Conservation (phyloP, 177 flowering plant species). For the Vitis hybrid region DNA sequence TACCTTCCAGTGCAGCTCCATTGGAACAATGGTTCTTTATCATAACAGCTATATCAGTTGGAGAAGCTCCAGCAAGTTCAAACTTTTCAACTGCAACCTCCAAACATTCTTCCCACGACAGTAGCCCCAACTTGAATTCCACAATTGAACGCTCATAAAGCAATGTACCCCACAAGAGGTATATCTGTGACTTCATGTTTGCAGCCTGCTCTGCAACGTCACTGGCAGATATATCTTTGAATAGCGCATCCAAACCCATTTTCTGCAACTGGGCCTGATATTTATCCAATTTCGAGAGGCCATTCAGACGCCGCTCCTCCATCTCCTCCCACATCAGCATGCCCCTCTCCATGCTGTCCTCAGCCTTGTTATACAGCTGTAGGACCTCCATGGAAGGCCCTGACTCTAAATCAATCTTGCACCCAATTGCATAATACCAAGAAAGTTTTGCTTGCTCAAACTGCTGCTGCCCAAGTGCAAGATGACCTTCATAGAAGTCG, state of each 20-base stretch:
- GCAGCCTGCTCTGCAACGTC: conserved; percentile 55
- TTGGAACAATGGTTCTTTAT: conserved; percentile 72
- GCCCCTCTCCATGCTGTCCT: conserved; percentile 71
- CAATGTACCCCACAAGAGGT: conserved; percentile 73
- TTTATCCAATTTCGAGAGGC: conserved; percentile 47
- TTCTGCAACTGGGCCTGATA: conserved; percentile 38
- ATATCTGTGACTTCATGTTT: conserved; percentile 78
- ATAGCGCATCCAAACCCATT: conserved; percentile 43
- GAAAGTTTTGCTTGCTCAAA: conserved; percentile 69
- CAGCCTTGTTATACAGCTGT: conserved; percentile 67
- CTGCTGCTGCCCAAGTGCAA: conserved; percentile 71
- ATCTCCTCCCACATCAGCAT: conserved; percentile 74
- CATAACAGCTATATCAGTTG: conserved; percentile 66
- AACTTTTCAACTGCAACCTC: conserved; percentile 75
- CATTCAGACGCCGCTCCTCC: conserved; percentile 61
- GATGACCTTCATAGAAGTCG: conserved; percentile 64
- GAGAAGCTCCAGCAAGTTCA: conserved; percentile 68
- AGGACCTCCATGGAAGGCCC: conserved; percentile 46
- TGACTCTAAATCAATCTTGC: conserved; percentile 37
- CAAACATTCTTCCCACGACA: conserved; percentile 72
- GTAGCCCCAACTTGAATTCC: conserved; percentile 55
- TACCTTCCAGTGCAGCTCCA: conserved; percentile 56
- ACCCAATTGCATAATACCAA: conserved; percentile 53
- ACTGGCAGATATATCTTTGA: conserved; percentile 42
- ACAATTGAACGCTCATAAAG: conserved; percentile 73